Evolutionary conservation across 371 early-diverging fungal species (phyloP), one percentile per base, ranked within the genome.

Genomic region (Paramicrosporidium saccamoebae): DNA sequence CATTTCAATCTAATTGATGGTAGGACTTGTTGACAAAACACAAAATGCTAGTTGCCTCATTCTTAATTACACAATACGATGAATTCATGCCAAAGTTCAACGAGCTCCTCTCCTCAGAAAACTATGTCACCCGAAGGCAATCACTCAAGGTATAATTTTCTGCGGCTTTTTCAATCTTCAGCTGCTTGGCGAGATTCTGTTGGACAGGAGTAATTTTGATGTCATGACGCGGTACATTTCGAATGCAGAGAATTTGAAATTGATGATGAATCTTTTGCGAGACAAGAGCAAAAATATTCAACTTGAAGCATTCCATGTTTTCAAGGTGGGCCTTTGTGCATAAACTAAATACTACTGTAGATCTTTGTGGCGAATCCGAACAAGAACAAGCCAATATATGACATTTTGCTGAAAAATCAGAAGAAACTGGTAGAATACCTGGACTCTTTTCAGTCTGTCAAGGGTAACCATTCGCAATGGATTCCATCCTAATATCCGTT

Each of bases 251-350:
- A 84, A 92, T 33, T 49, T 92, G 22, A 84, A 86, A 46, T 50
- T 82, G 31, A 75, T 88, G 65, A 92, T 92, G 94, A 82, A 71
- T 29, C 47, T 82, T 24, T 45, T 92, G 27, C 58, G 77, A 27
- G 84, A 90, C 42, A 65, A 57, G 33, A 75, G 77, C 41, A 60
- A 72, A 35, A 90, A 82, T 39, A 92, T 92, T 31, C 94, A 90
- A 43, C 88, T 79, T 37, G 94, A 92, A 50, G 90, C 94, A 0
- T 92, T 92, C 52, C 94, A 92, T 46, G 84, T 90, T 12, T 92
- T 90, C 53, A 92, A 92, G 56, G 73, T 57, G 22, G 5, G 10
- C 13, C 17, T 22, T 7, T 2, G n/a, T n/a, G n/a, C 3, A 19
- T 12, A 17, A 24, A 27, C 18, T 20, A 17, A 24, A 15, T 21